A percentile compares a stretch with the other conserved stretches of the same genome.
Evolutionary conservation across 2,329 filamentous ascomycete species (phyloP).

Genomic region (Thyridium curvatum): DNA sequence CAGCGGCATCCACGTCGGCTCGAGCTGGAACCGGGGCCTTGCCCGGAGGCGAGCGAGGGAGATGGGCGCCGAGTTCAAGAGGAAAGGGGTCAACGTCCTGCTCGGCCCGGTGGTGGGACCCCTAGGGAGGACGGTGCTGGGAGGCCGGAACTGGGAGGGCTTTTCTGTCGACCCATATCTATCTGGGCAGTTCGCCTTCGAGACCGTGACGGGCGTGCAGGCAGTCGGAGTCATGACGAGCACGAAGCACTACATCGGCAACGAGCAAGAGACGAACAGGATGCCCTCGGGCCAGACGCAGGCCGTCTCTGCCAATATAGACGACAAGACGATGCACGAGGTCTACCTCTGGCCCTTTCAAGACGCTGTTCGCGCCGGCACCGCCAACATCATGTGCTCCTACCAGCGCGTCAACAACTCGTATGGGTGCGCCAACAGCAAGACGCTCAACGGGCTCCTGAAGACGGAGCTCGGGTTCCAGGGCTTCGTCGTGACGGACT

Average conservation of each 20-base stretch:
- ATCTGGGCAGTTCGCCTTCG: conserved; percentile 32
- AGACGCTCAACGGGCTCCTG: conserved; percentile 57
- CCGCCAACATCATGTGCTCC: conserved; percentile 50
- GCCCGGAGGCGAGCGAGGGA: conserved; percentile 61
- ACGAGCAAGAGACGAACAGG: conserved; percentile 36
- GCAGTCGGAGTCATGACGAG: conserved; percentile 66
- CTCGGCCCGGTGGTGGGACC: conserved; percentile 71
- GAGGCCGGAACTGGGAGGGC: conserved; percentile 57
- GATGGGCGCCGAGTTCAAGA: conserved; percentile 71
- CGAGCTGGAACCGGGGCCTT: conserved; percentile 64
- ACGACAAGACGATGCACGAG: conserved; percentile 36
- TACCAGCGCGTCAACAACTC: conserved; percentile 66
- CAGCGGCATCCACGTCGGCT: conserved; percentile 32
- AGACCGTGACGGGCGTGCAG: conserved; percentile 64
- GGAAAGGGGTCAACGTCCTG: conserved; percentile 72
- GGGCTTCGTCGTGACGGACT: conserved; percentile 64
- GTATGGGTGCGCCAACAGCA: conserved; percentile 62
- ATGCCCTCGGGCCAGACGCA: conserved; percentile 48
- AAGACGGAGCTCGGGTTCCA: conserved; percentile 53
- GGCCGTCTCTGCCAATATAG: conserved; percentile 31
- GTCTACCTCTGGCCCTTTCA: conserved; percentile 41
- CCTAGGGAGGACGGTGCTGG: conserved; percentile 51
- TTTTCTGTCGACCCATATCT: conserved; percentile 56
- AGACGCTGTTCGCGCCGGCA: conserved; percentile 57
- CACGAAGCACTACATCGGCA: conserved; percentile 60